Conservation (phyloP, 495 filamentous ascomycete species). For the Staphylotrichum longicolle region DNA sequence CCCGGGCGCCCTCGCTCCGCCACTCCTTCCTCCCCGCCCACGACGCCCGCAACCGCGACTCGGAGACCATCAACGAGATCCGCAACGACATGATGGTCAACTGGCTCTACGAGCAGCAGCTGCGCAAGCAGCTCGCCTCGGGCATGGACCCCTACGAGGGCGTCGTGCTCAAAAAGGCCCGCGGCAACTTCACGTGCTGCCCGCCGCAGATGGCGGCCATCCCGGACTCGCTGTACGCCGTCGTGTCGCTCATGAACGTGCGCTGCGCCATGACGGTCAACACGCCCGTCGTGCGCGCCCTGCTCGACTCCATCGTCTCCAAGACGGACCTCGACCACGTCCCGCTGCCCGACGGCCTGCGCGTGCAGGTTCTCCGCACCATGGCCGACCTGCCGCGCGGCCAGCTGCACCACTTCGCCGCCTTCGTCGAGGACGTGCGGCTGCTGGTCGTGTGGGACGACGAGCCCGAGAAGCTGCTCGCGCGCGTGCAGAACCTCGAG, state of each 20-base stretch:
- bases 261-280: slow-evolving; percentile 75
- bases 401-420: slow-evolving; percentile 73
- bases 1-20: slow-evolving; percentile 21
- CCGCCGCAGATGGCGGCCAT: slow-evolving; percentile 61
- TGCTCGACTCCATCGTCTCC: slow-evolving; percentile 58
- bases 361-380: slow-evolving; percentile 68
- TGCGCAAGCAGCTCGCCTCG: slow-evolving; percentile 60
- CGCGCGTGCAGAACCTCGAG: slow-evolving; percentile 56
- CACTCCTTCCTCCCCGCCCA: slow-evolving; percentile 47
- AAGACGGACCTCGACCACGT: slow-evolving; percentile 69
- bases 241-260: slow-evolving; percentile 60
- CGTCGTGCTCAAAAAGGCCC: slow-evolving; percentile 64
- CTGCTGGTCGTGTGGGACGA: slow-evolving; percentile 76
- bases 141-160: slow-evolving; percentile 58
- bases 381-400: slow-evolving; percentile 64
- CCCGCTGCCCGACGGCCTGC: slow-evolving; percentile 67
- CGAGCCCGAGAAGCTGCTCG: slow-evolving; percentile 60
- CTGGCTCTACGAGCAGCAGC: slow-evolving; percentile 73
- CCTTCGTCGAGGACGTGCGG: slow-evolving; percentile 66
- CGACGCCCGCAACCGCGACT: slow-evolving; percentile 44
- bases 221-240: slow-evolving; percentile 55
- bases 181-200: slow-evolving; percentile 65
- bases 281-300: slow-evolving; percentile 34
- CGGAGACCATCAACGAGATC: slow-evolving; percentile 49
- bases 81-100: slow-evolving; percentile 78